A percentile compares a stretch with the other conserved stretches of the same genome.
Conservation (phyloP, 2,329 filamentous ascomycete species). For the Aspergillus sp. region DNA sequence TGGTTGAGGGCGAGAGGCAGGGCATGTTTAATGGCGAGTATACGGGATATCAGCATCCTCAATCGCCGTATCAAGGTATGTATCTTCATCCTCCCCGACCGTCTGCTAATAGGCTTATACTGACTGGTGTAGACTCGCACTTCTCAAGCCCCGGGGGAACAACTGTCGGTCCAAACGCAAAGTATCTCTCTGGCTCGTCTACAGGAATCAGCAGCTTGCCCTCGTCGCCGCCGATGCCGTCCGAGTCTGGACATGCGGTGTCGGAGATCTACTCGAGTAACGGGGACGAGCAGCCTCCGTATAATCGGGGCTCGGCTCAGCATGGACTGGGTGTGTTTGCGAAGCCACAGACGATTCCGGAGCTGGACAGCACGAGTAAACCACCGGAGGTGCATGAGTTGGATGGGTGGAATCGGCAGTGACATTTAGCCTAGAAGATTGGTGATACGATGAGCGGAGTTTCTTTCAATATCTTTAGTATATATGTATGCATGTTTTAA, state of each 20-base stretch:
- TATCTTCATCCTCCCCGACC: not conserved
- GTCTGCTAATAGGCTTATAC: not conserved
- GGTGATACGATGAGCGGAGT: too few relatives aligned
- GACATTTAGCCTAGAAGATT: not conserved
- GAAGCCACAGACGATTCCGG: constrained; percentile 13
- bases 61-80: not conserved
- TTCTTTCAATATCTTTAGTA: too few relatives aligned
- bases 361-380: constrained; percentile 12
- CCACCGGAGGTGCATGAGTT: constrained; percentile 13
- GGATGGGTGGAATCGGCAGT: constrained; percentile 4
- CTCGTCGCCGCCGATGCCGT: not conserved
- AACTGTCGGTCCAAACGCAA: not conserved
- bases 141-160: not conserved
- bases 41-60: not conserved
- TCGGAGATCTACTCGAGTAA: not conserved
- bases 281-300: not conserved
- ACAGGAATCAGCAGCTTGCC: not conserved
- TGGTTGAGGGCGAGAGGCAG: not conserved
- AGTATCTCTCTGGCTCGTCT: constrained; percentile 1
- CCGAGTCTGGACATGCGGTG: not conserved
- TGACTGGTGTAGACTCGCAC: not conserved
- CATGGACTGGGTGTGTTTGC: not conserved
- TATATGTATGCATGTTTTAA: not conserved
- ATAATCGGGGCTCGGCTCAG: not conserved
- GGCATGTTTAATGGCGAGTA: not conserved